Base-by-base conservation (phyloP, 176 grass and related monocot species). In the Areca catechu region DNA sequence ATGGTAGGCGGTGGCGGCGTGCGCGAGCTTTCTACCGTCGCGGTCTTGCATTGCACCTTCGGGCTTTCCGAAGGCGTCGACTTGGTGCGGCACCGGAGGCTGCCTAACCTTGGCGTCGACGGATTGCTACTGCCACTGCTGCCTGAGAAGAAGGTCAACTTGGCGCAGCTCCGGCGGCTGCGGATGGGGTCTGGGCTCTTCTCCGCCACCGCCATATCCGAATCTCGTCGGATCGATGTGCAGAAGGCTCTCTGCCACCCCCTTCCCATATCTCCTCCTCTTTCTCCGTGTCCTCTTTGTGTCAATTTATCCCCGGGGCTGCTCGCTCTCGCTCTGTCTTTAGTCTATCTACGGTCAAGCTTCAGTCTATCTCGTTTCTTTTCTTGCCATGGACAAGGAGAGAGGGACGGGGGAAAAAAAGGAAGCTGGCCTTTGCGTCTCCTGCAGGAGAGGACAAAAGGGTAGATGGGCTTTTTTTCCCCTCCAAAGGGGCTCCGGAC, bases 161-260 rank as follows among this genome's bases (percentile, higher is more conserved):
- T 85, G 28, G 70, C 64, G 16, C 60, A 79, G 55, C 50, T 37
- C 53, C 75, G 57, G 7, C 70, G 64, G 17, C 71, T 74, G 17
- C 83, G 56, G 57, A 61, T 67, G 20, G 58, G 56, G 20, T 59
- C 60, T 4, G 49, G 18, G 7, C 62, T 56, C 67, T 65, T 56
- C 73, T 69, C 70, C 60, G 61, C 47, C 43, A 7, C 22, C 62
- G 51, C 27, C 23, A 61, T 4, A 65, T 61, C 22, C 22, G 66
- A 58, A 28, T 80, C 91, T 34, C 91, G 68, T 3, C 73, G 80
- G 16, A 90, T 82, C 15, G 86, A 90, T 47, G 91, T 96, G 80
- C 91, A 96, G 47, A 96, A 78, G 12, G 91, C 86, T 74, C 91
- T 86, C 76, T 86, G 80, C 91, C 91, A 96, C 61, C 92, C 83